A percentile compares a stretch with the other conserved stretches of the same genome.
phyloP scores from a whole-genome alignment of 306 rosid genomes.

The Medicago truncatula region DNA sequence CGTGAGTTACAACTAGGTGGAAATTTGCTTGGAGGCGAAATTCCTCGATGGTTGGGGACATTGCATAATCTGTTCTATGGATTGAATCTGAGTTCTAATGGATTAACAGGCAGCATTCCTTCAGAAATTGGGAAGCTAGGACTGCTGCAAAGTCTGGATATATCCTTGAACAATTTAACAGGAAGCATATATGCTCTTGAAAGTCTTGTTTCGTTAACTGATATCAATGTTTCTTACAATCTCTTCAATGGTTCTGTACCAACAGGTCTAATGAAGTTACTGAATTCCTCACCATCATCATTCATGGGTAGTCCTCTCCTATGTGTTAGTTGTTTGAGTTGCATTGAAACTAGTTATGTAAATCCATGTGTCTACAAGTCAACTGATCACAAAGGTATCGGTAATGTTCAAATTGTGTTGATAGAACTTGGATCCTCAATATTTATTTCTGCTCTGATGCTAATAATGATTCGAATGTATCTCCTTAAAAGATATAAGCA shows the following conservation, averaged over 20 bases:
- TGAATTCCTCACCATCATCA: slow-evolving; percentile 51
- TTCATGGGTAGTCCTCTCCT: slow-evolving; percentile 63
- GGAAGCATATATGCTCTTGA: slow-evolving; percentile 58
- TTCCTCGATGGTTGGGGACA: not conserved
- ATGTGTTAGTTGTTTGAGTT: slow-evolving; percentile 52
- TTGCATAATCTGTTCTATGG: not conserved
- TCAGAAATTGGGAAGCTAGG: slow-evolving; percentile 48
- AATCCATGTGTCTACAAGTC: slow-evolving; percentile 53
- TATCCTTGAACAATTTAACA: slow-evolving; percentile 73
- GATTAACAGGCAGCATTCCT: slow-evolving; percentile 66
- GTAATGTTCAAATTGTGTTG: slow-evolving; percentile 52
- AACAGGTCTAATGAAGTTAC: slow-evolving; percentile 46
- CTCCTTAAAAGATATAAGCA: not conserved
- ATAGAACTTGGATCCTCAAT: slow-evolving; percentile 62
- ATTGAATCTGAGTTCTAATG: not conserved
- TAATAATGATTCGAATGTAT: slow-evolving; percentile 28
- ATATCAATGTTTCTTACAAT: slow-evolving; percentile 65
- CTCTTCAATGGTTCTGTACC: slow-evolving; percentile 69
- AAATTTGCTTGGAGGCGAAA: not conserved
- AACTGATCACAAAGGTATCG: slow-evolving; percentile 45
- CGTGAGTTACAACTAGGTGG: slow-evolving; percentile 35
- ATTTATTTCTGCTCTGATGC: slow-evolving; percentile 39
- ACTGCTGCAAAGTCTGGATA: slow-evolving; percentile 47
- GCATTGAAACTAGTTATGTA: slow-evolving; percentile 43
- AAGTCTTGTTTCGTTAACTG: slow-evolving; percentile 48